A percentile compares a stretch with the other conserved stretches of the same genome.
phyloP scores from a whole-genome alignment of 2,329 filamentous ascomycete genomes.

The Diaporthe sp. region DNA sequence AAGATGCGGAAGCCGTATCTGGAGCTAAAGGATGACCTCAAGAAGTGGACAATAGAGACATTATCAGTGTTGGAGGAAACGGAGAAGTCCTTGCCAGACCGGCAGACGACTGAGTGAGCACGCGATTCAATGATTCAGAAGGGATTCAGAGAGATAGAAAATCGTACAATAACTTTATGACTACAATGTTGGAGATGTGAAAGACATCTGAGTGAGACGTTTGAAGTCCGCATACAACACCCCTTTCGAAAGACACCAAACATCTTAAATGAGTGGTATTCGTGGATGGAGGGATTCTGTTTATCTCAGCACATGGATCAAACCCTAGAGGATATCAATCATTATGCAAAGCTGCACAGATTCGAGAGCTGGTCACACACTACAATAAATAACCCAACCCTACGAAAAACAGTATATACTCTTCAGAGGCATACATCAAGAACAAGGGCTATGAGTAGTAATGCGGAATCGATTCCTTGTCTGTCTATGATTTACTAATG shows the following conservation, averaged over 20 bases:
- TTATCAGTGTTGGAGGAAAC: slow-evolving; percentile 54
- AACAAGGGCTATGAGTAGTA: no score
- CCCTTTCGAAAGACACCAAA: background rate
- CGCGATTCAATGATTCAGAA: background rate
- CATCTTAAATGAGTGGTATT: no score
- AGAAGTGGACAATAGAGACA: slow-evolving; percentile 59
- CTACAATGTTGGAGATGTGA: no score
- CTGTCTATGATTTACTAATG: background rate
- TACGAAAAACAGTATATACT: no score
- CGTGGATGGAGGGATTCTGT: no score
- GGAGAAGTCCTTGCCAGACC: slow-evolving; percentile 46
- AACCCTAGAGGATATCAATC: background rate
- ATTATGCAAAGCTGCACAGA: background rate
- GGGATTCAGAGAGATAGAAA: background rate
- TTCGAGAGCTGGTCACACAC: background rate
- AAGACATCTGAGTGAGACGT: no score
- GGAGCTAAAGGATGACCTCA: slow-evolving; percentile 53
- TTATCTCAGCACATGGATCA: no score
- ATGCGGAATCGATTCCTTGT: background rate
- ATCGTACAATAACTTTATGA: background rate
- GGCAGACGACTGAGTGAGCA: background rate
- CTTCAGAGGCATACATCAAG: no score
- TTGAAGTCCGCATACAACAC: background rate
- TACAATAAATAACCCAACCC: no score
- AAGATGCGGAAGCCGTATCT: slow-evolving; percentile 60